Conservation (phyloP, 495 filamentous ascomycete species). For the Aspergillus diversus region DNA sequence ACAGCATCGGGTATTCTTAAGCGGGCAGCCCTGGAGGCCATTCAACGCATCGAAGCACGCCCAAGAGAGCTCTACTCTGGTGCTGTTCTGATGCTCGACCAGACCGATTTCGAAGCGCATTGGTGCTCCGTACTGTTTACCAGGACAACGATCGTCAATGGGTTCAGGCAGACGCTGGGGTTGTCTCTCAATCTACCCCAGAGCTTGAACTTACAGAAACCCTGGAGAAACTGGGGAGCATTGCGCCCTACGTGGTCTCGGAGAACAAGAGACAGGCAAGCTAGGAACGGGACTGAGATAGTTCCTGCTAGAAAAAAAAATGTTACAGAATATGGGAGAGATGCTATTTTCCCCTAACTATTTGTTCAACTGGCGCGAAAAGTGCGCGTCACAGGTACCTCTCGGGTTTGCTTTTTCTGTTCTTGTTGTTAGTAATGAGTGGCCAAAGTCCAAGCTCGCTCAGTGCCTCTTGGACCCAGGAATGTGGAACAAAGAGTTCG, state of each 20-base stretch:
- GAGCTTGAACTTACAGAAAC: conserved; percentile 20
- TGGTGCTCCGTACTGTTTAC: conserved; percentile 25
- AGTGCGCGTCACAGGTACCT: too few species aligned
- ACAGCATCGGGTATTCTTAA: conserved; percentile 20
- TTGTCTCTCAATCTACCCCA: conserved; percentile 24
- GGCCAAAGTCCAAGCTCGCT: too few species aligned
- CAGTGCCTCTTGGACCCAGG: too few species aligned
- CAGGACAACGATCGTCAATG: conserved; percentile 20
- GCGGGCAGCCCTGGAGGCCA: conserved; percentile 14
- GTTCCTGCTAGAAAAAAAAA: too few species aligned
- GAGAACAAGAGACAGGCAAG: too few species aligned
- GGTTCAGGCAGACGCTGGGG: conserved; percentile 26
- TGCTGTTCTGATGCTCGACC: conserved; percentile 24
- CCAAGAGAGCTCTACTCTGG: conserved; percentile 28
- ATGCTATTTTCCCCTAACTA: too few species aligned
- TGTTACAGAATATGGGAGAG: too few species aligned
- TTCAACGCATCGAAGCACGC: conserved; percentile 20
- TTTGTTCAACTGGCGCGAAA: too few species aligned
- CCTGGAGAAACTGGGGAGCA: conserved; percentile 24
- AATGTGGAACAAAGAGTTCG: too few species aligned
- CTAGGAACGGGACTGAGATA: too few species aligned
- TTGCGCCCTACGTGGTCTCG: conserved; percentile 5
- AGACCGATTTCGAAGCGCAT: conserved; percentile 16
- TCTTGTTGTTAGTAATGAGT: too few species aligned
- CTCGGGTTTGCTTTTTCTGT: too few species aligned